Conservation (phyloP, 805 yeast genomes). For the Candida odintsovae region DNA sequence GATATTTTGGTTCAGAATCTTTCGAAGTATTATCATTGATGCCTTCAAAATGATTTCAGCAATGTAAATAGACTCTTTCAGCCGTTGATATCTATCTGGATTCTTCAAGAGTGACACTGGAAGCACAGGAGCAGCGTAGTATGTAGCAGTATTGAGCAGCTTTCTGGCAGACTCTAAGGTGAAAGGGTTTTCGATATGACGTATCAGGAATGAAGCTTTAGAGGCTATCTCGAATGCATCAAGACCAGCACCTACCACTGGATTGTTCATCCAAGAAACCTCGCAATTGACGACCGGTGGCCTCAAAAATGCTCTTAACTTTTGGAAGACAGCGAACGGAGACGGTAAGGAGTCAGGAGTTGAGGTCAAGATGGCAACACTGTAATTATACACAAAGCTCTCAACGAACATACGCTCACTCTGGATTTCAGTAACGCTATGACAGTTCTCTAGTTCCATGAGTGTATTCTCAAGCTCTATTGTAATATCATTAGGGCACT, state of each 20-base stretch:
- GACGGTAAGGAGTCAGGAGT: slow-evolving; percentile 31
- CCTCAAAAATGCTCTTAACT: slow-evolving; percentile 27
- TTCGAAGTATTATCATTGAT: slow-evolving; percentile 14
- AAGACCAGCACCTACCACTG: slow-evolving; percentile 33
- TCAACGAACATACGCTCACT: slow-evolving; percentile 33
- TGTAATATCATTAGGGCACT: neutral
- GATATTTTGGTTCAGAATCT: slow-evolving; percentile 9
- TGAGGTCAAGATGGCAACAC: slow-evolving; percentile 33
- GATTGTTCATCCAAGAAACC: slow-evolving; percentile 37
- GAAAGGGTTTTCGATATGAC: slow-evolving; percentile 8
- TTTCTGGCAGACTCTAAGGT: slow-evolving; percentile 8
- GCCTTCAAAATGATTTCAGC: slow-evolving; percentile 16
- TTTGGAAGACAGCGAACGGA: slow-evolving; percentile 35
- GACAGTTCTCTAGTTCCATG: neutral
- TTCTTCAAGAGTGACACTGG: slow-evolving; percentile 14
- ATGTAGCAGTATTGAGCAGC: slow-evolving; percentile 14
- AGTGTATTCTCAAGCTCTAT: neutral
- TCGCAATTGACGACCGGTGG: slow-evolving; percentile 31
- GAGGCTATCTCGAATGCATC: slow-evolving; percentile 31
- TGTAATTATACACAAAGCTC: slow-evolving; percentile 38
- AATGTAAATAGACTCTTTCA: slow-evolving; percentile 15
- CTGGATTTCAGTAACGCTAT: too few species aligned
- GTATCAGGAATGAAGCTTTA: slow-evolving; percentile 28
- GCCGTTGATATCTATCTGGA: slow-evolving; percentile 5
- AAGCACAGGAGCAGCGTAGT: slow-evolving; percentile 14